Evolutionary conservation across 2,329 filamentous ascomycete species (phyloP).

Genomic region (Arthroderma sp.): DNA sequence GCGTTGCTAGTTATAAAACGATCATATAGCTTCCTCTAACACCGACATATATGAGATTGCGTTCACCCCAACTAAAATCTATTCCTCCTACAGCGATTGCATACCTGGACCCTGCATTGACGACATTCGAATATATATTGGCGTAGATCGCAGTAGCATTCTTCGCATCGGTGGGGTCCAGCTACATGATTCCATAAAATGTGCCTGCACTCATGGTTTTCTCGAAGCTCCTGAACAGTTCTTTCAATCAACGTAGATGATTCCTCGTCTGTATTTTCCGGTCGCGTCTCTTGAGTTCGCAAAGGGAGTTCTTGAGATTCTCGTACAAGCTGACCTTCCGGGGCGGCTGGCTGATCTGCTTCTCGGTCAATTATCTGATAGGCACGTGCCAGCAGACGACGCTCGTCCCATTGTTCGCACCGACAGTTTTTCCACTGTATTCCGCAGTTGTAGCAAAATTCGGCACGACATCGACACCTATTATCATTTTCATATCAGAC

Average conservation of each 20-base stretch:
- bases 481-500: background rate
- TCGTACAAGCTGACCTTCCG: background rate
- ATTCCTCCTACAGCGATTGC: constrained; percentile 3
- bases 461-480: background rate
- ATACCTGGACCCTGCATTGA: constrained; percentile 4
- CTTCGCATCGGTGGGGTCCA: constrained; percentile 1
- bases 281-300: background rate
- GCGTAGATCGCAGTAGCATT: background rate
- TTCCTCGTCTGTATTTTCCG: background rate
- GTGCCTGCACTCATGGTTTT: constrained; percentile 5
- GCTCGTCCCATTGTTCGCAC: background rate
- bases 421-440: constrained; percentile 1
- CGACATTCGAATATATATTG: constrained; percentile 4
- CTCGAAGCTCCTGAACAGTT: constrained; percentile 1
- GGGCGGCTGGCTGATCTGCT: background rate
- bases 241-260: constrained; percentile 1
- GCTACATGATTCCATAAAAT: background rate
- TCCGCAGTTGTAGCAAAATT: constrained; percentile 3
- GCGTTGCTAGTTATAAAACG: too few species aligned
- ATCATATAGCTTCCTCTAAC: too few species aligned
- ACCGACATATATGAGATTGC: too few species aligned
- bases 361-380: constrained; percentile 1
- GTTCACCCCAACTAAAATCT: too few species aligned
- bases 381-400: background rate
- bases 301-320: background rate